A percentile compares a stretch with the other conserved stretches of the same genome.
phyloP scores from a whole-genome alignment of 179 eudicot genomes.

The Actinidia arguta region DNA sequence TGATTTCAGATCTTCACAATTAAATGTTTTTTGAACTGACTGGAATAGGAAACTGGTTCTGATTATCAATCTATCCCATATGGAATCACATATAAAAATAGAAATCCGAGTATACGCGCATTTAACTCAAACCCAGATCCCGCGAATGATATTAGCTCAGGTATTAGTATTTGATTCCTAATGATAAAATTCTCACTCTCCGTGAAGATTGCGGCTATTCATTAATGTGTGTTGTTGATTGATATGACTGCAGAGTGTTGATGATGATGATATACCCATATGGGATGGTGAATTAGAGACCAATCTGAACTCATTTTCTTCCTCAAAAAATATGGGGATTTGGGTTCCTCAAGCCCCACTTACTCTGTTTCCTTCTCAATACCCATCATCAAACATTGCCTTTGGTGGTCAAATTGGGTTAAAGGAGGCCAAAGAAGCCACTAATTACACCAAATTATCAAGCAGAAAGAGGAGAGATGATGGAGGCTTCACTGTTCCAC shows the following conservation, averaged over 20 bases:
- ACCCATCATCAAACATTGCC: conserved; percentile 23
- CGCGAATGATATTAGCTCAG: too few relatives aligned
- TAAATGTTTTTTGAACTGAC: background rate
- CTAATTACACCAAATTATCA: conserved; percentile 31
- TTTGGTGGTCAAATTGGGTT: conserved; percentile 33
- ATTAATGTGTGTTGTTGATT: background rate
- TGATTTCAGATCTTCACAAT: too few relatives aligned
- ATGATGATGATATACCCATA: conserved; percentile 43
- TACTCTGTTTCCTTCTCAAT: background rate
- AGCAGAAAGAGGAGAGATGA: conserved; percentile 52
- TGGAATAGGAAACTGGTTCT: background rate
- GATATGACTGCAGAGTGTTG: conserved; percentile 38
- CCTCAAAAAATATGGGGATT: conserved; percentile 37
- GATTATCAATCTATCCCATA: background rate
- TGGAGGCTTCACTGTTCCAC: conserved; percentile 65
- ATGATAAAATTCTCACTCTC: background rate
- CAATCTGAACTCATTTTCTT: conserved; percentile 19
- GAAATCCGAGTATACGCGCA: too few relatives aligned
- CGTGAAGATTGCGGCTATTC: background rate
- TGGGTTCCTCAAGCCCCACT: conserved; percentile 73
- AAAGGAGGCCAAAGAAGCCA: conserved; percentile 32
- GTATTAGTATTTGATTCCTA: too few relatives aligned
- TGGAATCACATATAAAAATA: background rate
- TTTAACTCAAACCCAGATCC: too few relatives aligned
- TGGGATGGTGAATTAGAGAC: conserved; percentile 48